Base-by-base conservation (phyloP, 2,329 filamentous ascomycete species). In the Claviceps purpurea region DNA sequence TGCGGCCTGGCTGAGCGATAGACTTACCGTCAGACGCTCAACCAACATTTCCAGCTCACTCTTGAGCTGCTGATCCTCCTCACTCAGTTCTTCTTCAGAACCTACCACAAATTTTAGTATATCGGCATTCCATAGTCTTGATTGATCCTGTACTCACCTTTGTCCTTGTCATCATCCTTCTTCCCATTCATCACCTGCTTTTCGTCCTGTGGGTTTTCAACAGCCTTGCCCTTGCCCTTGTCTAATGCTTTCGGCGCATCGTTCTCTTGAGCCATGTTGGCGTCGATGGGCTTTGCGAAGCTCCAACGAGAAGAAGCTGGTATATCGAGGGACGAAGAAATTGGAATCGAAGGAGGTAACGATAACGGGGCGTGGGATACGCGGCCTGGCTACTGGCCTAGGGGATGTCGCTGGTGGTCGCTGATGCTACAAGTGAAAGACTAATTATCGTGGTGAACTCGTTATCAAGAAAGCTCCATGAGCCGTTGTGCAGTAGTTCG, bases 31-130 rank as follows among this genome's bases (percentile, higher is more conserved):
- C 78, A 98, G 76, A 65, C 93, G 82, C 73, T 98, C 93, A 8
- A 96, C 91, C 50, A 98, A 81, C 90, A 97, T 94, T 60, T 98
- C 93, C 56, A 98, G 83, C 72, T 98, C 93, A 65, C 79, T 90
- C 77, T 98, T 98, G 65, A 98, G 82, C 75, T 97, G 90, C 72
- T 97, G 90, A 60, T 98, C 93, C 70, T 98, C 93, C 64, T 98
- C 93, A 64, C 79, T 98, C 61, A 98, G 84, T 72, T 98, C 93
- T 72, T 97, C 91, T 73, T 77, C 67, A 63, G 68, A 71, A 38
- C 62, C 67, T 69, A 48, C 34, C 37, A 49, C 56, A 54, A 42
- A 13, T 16, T 52, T 63, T 57, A 63, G 59, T 53, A 57, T 52
- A 52, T 49, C 44, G 52, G 50, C 53, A 55, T 34, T 34, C 56